Base-by-base conservation (phyloP, 805 yeast genomes). In the Starmerella gropengiesseri region DNA sequence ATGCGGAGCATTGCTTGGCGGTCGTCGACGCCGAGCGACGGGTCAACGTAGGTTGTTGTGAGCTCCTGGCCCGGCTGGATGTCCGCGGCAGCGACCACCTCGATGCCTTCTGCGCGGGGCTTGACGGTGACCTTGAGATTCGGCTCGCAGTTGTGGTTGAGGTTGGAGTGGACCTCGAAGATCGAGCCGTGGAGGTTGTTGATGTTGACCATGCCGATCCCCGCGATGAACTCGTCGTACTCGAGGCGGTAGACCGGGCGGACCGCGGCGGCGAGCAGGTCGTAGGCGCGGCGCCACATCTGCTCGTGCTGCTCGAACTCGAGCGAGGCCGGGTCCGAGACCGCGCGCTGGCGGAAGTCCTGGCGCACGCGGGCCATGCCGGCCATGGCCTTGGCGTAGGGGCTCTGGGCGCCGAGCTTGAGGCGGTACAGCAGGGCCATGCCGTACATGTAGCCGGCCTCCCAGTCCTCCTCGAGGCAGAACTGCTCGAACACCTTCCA, bases 91-190 rank as follows among this genome's bases (percentile, higher is more conserved):
- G 93, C 85, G 41, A 58, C 67, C 1, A 79, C 74, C 50, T 70
- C 74, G 48, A 83, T 65, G 4, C 82, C 81, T 17, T 69, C 70
- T 7, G 68, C 62, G 30, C 73, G 65, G 7, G 64, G 62, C 17
- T 26, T 28, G 43, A 41, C 34, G 23, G 73, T 77, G 2, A 55
- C 55, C 27, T 69, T 66, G 3, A 77, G 77, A 54, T 78, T 82
- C 2, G 91, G 87, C 31, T 70, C 75, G 63, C 94, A 84, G 53
- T 67, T 69, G 57, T 84, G 94, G 55, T 83, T 83, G 54, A 83
- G 62, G 55, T 81, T 81, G 0, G 91, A 75, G 47, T 79, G 81
- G 7, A 69, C 56, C 47, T 75, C 65, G 57, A 67, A 83, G 14
- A 81, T 55, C 37, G 75, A 72, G 2, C 80, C 76, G 41, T 77